Conservation (phyloP, 78 protist genomes). For the Pelomyxa schiedti region DNA sequence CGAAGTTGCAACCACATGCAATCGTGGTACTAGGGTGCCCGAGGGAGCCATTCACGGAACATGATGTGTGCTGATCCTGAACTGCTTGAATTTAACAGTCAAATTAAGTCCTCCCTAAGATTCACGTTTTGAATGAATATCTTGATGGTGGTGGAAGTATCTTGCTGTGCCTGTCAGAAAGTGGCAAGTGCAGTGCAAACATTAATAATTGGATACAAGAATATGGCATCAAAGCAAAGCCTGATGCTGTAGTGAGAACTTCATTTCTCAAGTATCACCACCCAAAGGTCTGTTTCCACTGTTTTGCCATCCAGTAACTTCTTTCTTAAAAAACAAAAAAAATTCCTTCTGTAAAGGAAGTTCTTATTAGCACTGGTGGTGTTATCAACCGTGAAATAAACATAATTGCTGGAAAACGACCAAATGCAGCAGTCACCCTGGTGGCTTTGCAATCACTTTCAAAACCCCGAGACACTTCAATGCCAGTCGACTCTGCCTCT, state of each 20-base stretch:
- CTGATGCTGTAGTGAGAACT: conserved; percentile 53
- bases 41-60: conserved; percentile 18
- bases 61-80: background rate
- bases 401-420: conserved; percentile 14
- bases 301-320: background rate
- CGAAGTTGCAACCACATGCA: background rate
- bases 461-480: too few relatives aligned
- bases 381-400: conserved; percentile 43
- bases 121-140: conserved; percentile 13
- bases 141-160: conserved; percentile 47
- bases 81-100: background rate
- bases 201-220: conserved; percentile 45
- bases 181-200: conserved; percentile 33
- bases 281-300: conserved; percentile 47
- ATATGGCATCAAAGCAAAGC: conserved; percentile 48
- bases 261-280: conserved; percentile 44
- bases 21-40: conserved; percentile 31
- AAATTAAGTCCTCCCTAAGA: background rate
- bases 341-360: conserved; percentile 4
- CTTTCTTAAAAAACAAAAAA: background rate
- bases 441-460: background rate
- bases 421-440: background rate
- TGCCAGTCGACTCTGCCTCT: too few relatives aligned
- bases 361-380: conserved; percentile 24
- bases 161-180: conserved; percentile 35